A percentile compares a stretch with the other conserved stretches of the same genome.
These are phyloP conservation scores for Rhodocollybia butyracea DNA, from an alignment of 768 basidiomycete genomes.

Conservation along the genomic window DNA sequence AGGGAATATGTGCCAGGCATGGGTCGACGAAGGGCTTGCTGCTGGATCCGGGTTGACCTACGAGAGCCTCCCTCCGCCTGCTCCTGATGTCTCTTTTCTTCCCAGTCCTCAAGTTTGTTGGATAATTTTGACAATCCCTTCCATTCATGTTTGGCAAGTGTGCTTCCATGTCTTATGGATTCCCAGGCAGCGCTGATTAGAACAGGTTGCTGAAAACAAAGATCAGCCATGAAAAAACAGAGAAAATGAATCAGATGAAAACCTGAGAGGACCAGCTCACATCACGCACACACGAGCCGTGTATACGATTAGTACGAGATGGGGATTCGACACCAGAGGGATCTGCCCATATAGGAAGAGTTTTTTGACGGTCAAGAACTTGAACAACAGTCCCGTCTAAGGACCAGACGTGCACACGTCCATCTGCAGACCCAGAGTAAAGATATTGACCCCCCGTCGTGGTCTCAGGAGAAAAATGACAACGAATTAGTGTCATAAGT, in stretches of 20 bases:
- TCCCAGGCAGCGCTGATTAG: constrained; percentile 94
- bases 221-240: not conserved
- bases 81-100: constrained; percentile 44
- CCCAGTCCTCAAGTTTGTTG: constrained; percentile 69
- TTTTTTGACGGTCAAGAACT: constrained; percentile 76
- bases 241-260: constrained; percentile 6
- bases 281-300: constrained; percentile 74
- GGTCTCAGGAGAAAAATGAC: constrained; percentile 91
- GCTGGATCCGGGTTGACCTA: not conserved
- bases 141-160: constrained; percentile 94
- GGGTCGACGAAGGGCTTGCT: not conserved
- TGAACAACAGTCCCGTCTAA: constrained; percentile 86
- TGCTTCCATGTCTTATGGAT: constrained; percentile 57
- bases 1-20: constrained; percentile 18
- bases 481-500: constrained; percentile 88
- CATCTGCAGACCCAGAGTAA: constrained; percentile 90
- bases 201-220: constrained; percentile 61
- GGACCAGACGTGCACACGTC: constrained; percentile 89
- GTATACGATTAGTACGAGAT: constrained; percentile 36
- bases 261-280: constrained; percentile 93
- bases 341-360: constrained; percentile 66
- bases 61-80: constrained; percentile 23
- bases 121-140: constrained; percentile 81
- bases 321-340: constrained; percentile 52
- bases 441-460: constrained; percentile 93